Percentiles rank a stretch among this genome's conserved stretches.
phyloP scores from a whole-genome alignment of 208 protist species.

The Wallacemonas sp. region DNA sequence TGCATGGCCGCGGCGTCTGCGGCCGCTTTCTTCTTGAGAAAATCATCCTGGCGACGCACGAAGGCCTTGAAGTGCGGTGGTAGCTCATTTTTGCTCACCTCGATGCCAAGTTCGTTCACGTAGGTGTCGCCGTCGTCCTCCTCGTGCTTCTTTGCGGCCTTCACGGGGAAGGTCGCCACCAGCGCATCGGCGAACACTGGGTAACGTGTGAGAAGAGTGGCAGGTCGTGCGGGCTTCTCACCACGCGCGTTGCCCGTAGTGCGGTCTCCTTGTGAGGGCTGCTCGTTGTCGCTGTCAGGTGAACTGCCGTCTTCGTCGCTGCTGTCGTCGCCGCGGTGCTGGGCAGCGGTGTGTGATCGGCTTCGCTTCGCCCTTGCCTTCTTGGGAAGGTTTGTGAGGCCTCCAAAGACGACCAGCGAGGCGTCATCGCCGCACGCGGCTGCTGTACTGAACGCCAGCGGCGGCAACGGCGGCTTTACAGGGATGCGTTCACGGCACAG shows the following conservation, averaged over 20 bases:
- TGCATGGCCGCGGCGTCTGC: conserved; percentile 30
- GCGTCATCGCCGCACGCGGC: conserved; percentile 72
- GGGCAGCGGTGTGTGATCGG: not conserved
- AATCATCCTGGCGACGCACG: conserved; percentile 84
- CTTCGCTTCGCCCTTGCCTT: conserved; percentile 2
- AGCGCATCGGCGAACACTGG: conserved; percentile 52
- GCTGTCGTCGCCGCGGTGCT: not conserved
- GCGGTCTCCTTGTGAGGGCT: too few relatives aligned
- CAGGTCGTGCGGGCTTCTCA: not conserved
- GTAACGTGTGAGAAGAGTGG: conserved; percentile 31
- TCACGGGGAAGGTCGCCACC: conserved; percentile 60
- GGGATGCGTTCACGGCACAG: conserved; percentile 42
- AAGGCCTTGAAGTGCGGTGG: conserved; percentile 79
- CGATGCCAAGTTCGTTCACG: conserved; percentile 62
- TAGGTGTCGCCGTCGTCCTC: conserved; percentile 21
- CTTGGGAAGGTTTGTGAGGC: conserved; percentile 37
- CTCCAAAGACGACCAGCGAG: conserved; percentile 79
- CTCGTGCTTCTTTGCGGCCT: conserved; percentile 19
- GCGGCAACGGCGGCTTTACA: conserved; percentile 42
- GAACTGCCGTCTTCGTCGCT: not conserved
- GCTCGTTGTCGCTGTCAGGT: not conserved
- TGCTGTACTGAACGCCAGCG: conserved; percentile 52
- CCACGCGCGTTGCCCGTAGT: not conserved
- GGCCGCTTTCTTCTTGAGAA: conserved; percentile 78
- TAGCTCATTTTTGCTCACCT: conserved; percentile 66